Percentiles rank a stretch among this genome's conserved stretches.
Evolutionary conservation across 169 alveolate genomes (phyloP).

Genomic region (Plasmodium inui): DNA sequence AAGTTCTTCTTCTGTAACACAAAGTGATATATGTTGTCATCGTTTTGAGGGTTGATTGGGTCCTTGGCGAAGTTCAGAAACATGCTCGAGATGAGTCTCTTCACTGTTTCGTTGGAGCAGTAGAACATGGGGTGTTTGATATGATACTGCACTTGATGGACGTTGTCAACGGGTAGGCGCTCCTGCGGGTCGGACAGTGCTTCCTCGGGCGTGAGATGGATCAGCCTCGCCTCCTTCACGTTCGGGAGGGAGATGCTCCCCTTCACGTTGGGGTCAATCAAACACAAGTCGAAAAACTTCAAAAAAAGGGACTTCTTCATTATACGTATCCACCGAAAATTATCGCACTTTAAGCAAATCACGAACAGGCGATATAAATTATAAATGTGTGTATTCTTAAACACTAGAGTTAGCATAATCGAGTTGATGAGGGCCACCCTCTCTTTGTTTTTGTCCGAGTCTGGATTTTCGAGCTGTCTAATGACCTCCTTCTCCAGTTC

Average conservation of each 20-base stretch:
- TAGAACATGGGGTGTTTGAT: conserved; percentile 72
- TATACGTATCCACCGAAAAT: conserved; percentile 78
- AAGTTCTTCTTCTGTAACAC: conserved; percentile 76
- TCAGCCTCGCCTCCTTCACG: conserved; percentile 52
- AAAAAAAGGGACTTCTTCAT: conserved; percentile 75
- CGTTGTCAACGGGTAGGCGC: background rate
- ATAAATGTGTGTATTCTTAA: conserved; percentile 77
- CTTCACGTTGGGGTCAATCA: conserved; percentile 51
- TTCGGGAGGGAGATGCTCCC: conserved; percentile 41
- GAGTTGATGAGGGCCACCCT: conserved; percentile 57
- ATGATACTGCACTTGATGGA: conserved; percentile 19
- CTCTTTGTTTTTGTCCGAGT: conserved; percentile 63
- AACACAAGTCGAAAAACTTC: conserved; percentile 79
- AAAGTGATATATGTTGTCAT: conserved; percentile 82
- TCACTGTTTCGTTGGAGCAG: conserved; percentile 50
- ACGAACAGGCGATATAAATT: conserved; percentile 81
- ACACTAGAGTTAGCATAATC: conserved; percentile 57
- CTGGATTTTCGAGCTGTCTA: conserved; percentile 48
- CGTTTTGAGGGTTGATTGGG: conserved; percentile 77
- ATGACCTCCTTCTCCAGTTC: conserved; percentile 53
- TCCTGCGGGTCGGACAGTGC: background rate
- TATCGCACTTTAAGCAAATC: conserved; percentile 78
- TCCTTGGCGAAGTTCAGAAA: conserved; percentile 70
- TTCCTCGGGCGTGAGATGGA: background rate
- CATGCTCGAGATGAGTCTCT: conserved; percentile 26